Base-by-base conservation (phyloP, 139 green algal species). In the Asterochloris erici region DNA sequence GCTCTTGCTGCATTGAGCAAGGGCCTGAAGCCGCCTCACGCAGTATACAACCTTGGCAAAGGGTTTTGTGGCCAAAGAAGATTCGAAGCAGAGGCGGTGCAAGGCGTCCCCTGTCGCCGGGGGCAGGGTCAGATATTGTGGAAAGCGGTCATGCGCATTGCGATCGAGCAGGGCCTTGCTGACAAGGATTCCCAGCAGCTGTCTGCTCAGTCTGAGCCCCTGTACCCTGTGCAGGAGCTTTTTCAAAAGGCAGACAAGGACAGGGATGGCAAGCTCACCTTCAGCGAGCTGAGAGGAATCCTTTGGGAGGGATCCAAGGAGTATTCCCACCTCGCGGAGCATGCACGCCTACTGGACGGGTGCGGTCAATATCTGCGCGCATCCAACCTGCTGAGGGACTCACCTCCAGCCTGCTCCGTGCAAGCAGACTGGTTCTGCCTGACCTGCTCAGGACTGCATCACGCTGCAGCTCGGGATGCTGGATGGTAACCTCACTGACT, bases 251-350 rank as follows among this genome's bases (percentile, higher is more conserved):
- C 90, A 14, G 89, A 93, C 83, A 84, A 63, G 12, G 87, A 93
- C 82, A 68, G 84, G 27, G 83, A 95, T 84, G 89, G 91, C 70
- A 64, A 73, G 64, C 82, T 97, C 54, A 71, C 81, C 64, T 70
- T 95, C 47, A 28, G 74, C 47, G 89, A 93, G 85, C 86, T 96
- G 28, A 63, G 84, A 12, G 60, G n/a, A 1, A 75, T 94, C 61
- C 84, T 98, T 81, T 68, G n/a, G n/a, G 69, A 89, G 62, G 92
- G 91, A 0, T 84, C 77, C 77, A 63, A 91, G 27, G 86, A 93
- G 64, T 98, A 95, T 87, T 87, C 87, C 14, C 95, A 98, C 85
- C 85, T 98, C 71, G 73, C 89, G 78, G 94, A 97, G 88, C 90
- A 96, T 74, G 89, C 91, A 24, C 84, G 78, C 23, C 95, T 94